These are phyloP conservation scores for Phytophthora pisi DNA, from an alignment of 352 stramenopile species.

Conservation along the genomic window DNA sequence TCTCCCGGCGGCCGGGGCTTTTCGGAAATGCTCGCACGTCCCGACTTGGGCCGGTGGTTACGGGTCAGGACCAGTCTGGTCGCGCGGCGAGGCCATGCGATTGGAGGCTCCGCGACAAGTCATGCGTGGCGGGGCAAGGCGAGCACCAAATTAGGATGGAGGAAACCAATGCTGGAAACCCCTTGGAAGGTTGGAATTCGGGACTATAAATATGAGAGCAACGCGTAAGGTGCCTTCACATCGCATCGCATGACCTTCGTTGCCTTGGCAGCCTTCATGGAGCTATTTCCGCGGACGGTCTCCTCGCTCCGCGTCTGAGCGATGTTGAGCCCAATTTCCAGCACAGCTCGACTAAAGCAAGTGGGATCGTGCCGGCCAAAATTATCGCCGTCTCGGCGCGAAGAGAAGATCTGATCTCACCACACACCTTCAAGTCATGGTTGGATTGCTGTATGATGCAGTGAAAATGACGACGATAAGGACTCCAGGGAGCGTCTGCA, in stretches of 20 bases:
- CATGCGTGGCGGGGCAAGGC: background rate
- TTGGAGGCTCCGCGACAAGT: constrained; percentile 11
- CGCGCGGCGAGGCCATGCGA: background rate
- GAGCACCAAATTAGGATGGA: constrained; percentile 7
- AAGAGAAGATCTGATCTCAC: background rate
- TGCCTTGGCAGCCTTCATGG: background rate
- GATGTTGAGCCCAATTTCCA: background rate
- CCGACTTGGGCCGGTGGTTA: constrained; percentile 31
- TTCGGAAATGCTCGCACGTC: constrained; percentile 37
- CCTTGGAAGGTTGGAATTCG: background rate
- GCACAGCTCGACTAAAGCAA: background rate
- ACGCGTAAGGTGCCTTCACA: constrained; percentile 2
- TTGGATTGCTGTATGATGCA: background rate
- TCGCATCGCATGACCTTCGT: background rate
- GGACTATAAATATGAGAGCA: constrained; percentile 18
- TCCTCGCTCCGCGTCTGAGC: background rate
- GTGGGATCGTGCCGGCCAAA: background rate
- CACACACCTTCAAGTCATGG: background rate
- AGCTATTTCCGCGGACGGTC: constrained; percentile 1
- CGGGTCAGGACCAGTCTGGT: constrained; percentile 14
- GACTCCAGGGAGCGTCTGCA: background rate
- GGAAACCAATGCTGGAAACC: constrained; percentile 17
- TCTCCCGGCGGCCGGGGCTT: constrained; percentile 23
- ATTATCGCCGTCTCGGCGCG: background rate
- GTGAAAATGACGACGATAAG: background rate